Percentiles rank a stretch among this genome's conserved stretches.
phyloP scores from a whole-genome alignment of 805 yeast genomes.

The Candida ulmi region DNA sequence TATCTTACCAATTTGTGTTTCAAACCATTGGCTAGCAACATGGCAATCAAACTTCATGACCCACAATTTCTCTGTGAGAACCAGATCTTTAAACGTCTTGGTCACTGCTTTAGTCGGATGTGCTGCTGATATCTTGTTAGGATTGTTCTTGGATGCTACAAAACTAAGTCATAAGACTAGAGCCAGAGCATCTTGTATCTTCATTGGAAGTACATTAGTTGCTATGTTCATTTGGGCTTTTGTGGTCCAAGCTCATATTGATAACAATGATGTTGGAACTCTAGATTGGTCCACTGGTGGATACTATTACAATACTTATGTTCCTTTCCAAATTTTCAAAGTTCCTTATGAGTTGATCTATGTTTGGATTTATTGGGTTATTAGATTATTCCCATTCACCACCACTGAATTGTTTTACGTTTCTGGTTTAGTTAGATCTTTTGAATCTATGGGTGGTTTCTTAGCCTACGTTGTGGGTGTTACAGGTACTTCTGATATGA shows the following conservation, averaged over 20 bases:
- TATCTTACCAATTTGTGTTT: conserved; percentile 17
- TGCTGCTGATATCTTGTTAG: conserved; percentile 15
- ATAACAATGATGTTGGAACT: conserved; percentile 5
- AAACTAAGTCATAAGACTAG: conserved; percentile 5
- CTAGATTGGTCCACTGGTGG: conserved; percentile 16
- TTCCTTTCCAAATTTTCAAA: conserved; percentile 21
- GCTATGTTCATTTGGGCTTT: conserved; percentile 20
- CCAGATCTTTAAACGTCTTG: conserved; percentile 21
- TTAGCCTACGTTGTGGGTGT: conserved; percentile 18
- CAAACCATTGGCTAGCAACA: conserved; percentile 19
- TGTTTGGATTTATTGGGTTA: conserved; percentile 23
- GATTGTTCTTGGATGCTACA: conserved; percentile 13
- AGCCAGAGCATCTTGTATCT: conserved; percentile 16
- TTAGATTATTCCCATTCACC: conserved; percentile 17
- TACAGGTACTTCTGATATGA: conserved; percentile 19
- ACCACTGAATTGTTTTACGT: conserved; percentile 17
- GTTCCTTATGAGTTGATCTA: conserved; percentile 18
- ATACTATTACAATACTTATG: conserved; percentile 11
- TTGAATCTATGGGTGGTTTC: conserved; percentile 20
- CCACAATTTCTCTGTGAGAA: conserved; percentile 22
- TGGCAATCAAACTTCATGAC: conserved; percentile 22
- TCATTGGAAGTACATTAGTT: conserved; percentile 4
- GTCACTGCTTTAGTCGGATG: conserved; percentile 17
- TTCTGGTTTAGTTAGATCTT: conserved; percentile 18
- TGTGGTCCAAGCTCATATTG: conserved; percentile 9